Evolutionary conservation across 108 stramenopile species (phyloP).

Genomic region (Fistulifera pelliculosa): DNA sequence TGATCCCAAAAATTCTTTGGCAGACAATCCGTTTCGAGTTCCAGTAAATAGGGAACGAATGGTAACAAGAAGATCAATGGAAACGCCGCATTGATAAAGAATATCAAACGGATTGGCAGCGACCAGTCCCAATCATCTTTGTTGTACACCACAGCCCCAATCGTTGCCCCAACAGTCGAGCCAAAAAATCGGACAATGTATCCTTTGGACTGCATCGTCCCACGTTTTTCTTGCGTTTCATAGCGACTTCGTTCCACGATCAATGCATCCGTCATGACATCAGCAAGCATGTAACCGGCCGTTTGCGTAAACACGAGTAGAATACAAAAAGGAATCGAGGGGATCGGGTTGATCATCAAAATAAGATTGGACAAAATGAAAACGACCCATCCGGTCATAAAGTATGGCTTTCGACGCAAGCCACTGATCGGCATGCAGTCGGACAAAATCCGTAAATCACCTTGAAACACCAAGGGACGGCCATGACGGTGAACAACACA

Average conservation of each 20-base stretch:
- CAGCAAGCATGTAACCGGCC: conserved; percentile 48
- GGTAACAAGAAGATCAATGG: conserved; percentile 6
- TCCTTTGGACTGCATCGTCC: conserved; percentile 43
- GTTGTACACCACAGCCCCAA: neutral
- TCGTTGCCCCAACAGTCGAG: conserved; percentile 30
- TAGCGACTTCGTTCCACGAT: conserved; percentile 45
- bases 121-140: no score
- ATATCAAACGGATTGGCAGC: no score
- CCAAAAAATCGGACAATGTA: conserved; percentile 54
- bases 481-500: conserved; percentile 20
- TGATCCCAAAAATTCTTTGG: conserved; percentile 38
- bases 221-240: conserved; percentile 41
- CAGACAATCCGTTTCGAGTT: neutral
- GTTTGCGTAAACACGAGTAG: conserved; percentile 18
- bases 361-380: conserved; percentile 37
- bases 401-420: conserved; percentile 42
- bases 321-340: neutral
- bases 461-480: conserved; percentile 18
- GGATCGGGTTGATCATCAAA: conserved; percentile 5
- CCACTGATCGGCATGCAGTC: conserved; percentile 45
- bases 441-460: conserved; percentile 38
- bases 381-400: conserved; percentile 30
- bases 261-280: conserved; percentile 64
- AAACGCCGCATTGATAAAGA: conserved; percentile 6
- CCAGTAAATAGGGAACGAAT: neutral